Percentiles rank a stretch among this genome's conserved stretches.
phyloP scores from a whole-genome alignment of 2,329 filamentous ascomycete species.

The Magnaporthiopsis rhizophila region DNA sequence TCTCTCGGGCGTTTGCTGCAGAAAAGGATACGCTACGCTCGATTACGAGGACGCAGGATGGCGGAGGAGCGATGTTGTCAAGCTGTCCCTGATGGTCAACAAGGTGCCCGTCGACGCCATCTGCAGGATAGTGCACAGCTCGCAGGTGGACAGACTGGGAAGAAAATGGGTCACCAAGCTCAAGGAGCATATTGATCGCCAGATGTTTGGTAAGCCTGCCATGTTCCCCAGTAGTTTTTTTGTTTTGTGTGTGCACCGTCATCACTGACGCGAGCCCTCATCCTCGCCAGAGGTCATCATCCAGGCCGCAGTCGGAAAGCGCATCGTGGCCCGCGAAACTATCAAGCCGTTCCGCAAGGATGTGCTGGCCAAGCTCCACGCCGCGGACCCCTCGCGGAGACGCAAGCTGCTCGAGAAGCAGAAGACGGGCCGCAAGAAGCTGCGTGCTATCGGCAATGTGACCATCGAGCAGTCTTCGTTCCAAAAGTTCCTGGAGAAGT shows the following conservation, averaged over 20 bases:
- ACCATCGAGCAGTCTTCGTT: slow-evolving; percentile 95
- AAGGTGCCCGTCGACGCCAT: slow-evolving; percentile 90
- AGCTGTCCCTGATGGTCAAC: slow-evolving; percentile 90
- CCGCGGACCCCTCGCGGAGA: slow-evolving; percentile 73
- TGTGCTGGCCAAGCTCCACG: slow-evolving; percentile 86
- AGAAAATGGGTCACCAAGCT: slow-evolving; percentile 90
- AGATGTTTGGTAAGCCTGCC: slow-evolving; percentile 54
- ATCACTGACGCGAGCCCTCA: background rate
- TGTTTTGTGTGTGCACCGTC: background rate
- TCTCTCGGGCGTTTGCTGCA: background rate
- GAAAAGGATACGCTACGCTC: slow-evolving; percentile 85
- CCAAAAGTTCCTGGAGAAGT: slow-evolving; percentile 86
- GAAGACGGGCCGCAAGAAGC: slow-evolving; percentile 85
- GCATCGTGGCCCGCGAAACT: slow-evolving; percentile 83
- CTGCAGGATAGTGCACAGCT: slow-evolving; percentile 76
- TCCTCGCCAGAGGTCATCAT: slow-evolving; percentile 68
- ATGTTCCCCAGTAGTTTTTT: background rate
- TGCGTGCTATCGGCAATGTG: slow-evolving; percentile 80
- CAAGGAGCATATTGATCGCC: slow-evolving; percentile 90
- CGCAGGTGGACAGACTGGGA: slow-evolving; percentile 73
- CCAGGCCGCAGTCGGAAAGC: slow-evolving; percentile 76
- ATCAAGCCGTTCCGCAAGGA: slow-evolving; percentile 97
- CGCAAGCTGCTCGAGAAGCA: slow-evolving; percentile 91
- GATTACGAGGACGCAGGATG: slow-evolving; percentile 97
- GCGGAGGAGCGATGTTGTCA: slow-evolving; percentile 70